Conservation (phyloP, 2,329 filamentous ascomycete genomes). For the Fusarium musae region DNA sequence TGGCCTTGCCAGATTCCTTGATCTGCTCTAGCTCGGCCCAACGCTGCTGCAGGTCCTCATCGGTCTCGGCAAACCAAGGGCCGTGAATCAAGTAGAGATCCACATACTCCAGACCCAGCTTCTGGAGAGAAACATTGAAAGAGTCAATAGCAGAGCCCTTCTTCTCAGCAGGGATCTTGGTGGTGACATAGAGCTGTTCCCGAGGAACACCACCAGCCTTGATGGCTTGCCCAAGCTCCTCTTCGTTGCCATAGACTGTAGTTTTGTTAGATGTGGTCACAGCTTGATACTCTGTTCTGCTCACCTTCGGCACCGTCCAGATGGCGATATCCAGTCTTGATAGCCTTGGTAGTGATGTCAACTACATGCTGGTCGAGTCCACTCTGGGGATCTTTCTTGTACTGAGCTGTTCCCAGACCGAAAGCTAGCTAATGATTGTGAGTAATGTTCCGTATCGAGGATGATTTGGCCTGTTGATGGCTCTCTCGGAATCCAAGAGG, state of each 20-base stretch:
- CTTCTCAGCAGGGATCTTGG: conserved; percentile 62
- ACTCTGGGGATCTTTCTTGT: conserved; percentile 61
- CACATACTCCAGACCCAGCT: conserved; percentile 75
- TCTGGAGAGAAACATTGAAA: conserved; percentile 69
- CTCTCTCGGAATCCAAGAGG: neutral
- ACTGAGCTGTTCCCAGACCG: conserved; percentile 76
- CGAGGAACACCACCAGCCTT: conserved; percentile 72
- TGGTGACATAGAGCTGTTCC: conserved; percentile 75
- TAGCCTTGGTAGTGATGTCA: conserved; percentile 67
- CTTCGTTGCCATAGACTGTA: conserved; percentile 72
- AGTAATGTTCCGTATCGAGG: neutral
- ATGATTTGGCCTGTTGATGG: neutral
- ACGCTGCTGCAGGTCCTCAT: conserved; percentile 64
- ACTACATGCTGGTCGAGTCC: conserved; percentile 66
- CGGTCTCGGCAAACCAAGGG: conserved; percentile 63
- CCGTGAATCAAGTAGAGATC: conserved; percentile 76
- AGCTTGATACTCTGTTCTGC: conserved; percentile 1
- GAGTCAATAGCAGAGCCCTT: conserved; percentile 58
- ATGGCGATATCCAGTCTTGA: conserved; percentile 76
- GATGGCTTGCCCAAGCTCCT: conserved; percentile 78
- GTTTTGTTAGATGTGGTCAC: neutral
- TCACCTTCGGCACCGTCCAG: conserved; percentile 79
- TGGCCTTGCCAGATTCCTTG: conserved; percentile 71
- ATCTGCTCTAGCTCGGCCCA: conserved; percentile 74
- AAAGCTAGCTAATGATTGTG: conserved; percentile 68